Percentiles rank a stretch among this genome's conserved stretches.
phyloP scores from a whole-genome alignment of 768 basidiomycete species.

The Cystofilobasidium ferigula region DNA sequence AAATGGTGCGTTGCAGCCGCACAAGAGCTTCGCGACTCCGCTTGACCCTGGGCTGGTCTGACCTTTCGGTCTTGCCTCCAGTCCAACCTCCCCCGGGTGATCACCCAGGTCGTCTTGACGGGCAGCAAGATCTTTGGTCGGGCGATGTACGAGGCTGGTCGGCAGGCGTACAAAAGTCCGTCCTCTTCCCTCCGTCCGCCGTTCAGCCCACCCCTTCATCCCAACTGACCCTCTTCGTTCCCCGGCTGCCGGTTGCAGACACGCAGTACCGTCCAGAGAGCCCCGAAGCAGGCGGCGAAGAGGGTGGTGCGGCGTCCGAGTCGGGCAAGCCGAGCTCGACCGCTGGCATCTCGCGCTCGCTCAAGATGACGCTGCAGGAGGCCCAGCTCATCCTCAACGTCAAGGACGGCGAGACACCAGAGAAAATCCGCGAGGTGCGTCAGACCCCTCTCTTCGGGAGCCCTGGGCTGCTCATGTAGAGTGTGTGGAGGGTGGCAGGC shows the following conservation, averaged over 20 bases:
- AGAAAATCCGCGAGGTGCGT: conserved; percentile 61
- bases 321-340: conserved; percentile 52
- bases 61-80: conserved; percentile 33
- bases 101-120: conserved; percentile 67
- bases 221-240: not conserved
- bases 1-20: no score
- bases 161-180: conserved; percentile 87
- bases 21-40: no score
- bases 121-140: conserved; percentile 77
- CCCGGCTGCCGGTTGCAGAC: conserved; percentile 45
- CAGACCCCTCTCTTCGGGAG: not conserved
- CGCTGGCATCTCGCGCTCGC: conserved; percentile 69
- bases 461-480: no score
- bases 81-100: conserved; percentile 59
- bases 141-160: conserved; percentile 78
- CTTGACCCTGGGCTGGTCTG: no score
- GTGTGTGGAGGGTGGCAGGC: no score
- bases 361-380: conserved; percentile 90
- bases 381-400: conserved; percentile 83
- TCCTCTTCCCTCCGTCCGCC: conserved; percentile 4
- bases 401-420: conserved; percentile 59
- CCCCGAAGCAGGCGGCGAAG: conserved; percentile 52
- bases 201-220: conserved; percentile 11
- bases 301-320: conserved; percentile 57
- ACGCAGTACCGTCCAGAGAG: conserved; percentile 64